Evolutionary conservation across 352 stramenopile species (phyloP), one percentile per base, ranked within the genome.

Genomic region (Globisporangium solare): DNA sequence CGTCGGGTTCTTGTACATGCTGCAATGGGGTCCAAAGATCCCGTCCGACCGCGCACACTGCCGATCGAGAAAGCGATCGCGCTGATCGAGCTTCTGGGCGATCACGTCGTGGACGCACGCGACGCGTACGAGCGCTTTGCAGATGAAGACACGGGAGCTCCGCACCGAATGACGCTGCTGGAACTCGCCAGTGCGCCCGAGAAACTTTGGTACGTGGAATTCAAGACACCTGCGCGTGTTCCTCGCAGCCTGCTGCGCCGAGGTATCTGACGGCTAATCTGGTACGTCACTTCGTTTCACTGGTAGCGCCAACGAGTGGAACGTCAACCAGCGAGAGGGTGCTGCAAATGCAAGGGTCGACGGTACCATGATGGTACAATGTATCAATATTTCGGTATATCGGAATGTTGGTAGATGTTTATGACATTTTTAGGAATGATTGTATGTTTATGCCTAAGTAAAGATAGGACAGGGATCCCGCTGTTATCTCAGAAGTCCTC

Each of bases 41-140:
- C 27, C 27, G 27, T 35, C 27, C 27, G 27, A 35, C 27, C 47
- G 17, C 8, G 32, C 2, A 41, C 8, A 49, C 56, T 84, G 3
- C 51, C 74, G 0, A 62, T 71, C 15, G 62, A 79, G 15, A 70
- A 71, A 41, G 78, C 89, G 47, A 63, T 86, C 31, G 65, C 72
- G 6, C 39, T 91, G 32, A 66, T 91, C 18, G 78, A 91, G 56
- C 70, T 78, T 20, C 62, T 91, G 1, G 80, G 80, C 0, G 78
- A 91, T 18, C 60, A 79, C 51, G 79, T 91, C 0, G 71, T 69
- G 3, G 68, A 86, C 21, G 78, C 79, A 10, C 73, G 74, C 24
- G 80, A 83, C 49, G 63, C 64, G 2, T 91, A 88, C 50, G 68
- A 87, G 37, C 15, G 64, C 7, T 76, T 64, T 57, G 59, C 69